Base-by-base conservation (phyloP, 306 rosid genomes). In the Rubus parviflorus region DNA sequence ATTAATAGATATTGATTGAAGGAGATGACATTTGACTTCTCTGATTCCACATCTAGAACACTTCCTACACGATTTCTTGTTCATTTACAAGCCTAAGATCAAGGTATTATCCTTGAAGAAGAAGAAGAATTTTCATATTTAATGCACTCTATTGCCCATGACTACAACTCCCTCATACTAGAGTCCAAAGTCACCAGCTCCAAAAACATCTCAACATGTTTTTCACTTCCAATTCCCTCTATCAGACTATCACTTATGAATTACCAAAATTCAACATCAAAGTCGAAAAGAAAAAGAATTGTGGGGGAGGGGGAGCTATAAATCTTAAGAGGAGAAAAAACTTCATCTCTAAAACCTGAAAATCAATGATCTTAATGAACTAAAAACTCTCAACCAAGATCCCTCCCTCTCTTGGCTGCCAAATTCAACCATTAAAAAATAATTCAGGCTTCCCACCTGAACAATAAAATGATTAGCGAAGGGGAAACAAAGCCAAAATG, bases 401-500 rank as follows among this genome's bases (percentile, higher is more conserved):
- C 64, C 68, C 76, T 19, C 64, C 68, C 73, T 48, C 63, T 54
- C 48, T 67, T 68, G 56, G 79, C 37, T 54, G 62, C 62, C 56
- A 80, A 78, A 11, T 56, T 67, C 52, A 49, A 13, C 25, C 41
- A 52, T 5, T 5, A 20, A 35, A 45, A 72, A 47, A 62, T 11
- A 37, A 74, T 75, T 79, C 35, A 70, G 38, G 75, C 68, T 53
- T 25, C 41, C 72, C n/a, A 73, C 65, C 80, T 63, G 70, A 63
- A 77, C 78, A 68, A 69, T 77, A 62, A 14, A 77, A 51, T 46
- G 61, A 79, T 75, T 57, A 58, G 47, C 77, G 38, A 54, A 79
- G 84, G 71, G 35, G 76, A 83, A 66, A 65, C 53, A 61, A 78
- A 52, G 47, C 76, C 49, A 41, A 70, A 52, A 68, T 76, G 48